Conservation (phyloP, 306 rosid genomes). For the Lotus japonicus region DNA sequence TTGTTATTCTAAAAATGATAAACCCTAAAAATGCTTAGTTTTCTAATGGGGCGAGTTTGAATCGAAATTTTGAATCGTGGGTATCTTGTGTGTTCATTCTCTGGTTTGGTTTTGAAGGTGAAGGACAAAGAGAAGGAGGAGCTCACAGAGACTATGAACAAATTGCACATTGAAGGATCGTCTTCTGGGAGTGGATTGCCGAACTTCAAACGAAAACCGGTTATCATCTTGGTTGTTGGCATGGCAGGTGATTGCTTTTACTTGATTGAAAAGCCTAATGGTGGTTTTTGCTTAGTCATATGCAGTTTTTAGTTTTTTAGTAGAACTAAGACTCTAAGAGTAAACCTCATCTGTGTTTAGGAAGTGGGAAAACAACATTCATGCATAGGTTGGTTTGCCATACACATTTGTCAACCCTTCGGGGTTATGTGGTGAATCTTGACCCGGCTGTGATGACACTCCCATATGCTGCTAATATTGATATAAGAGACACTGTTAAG, state of each 20-base stretch:
- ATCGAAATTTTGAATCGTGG: background rate
- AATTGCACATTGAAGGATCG: slow-evolving; percentile 57
- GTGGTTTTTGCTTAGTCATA: background rate
- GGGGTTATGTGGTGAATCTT: slow-evolving; percentile 83
- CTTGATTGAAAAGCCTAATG: background rate
- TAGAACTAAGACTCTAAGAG: background rate
- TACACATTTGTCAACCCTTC: slow-evolving; percentile 43
- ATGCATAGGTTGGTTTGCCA: slow-evolving; percentile 73
- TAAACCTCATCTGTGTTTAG: slow-evolving; percentile 34
- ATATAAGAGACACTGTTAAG: slow-evolving; percentile 86
- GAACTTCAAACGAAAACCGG: slow-evolving; percentile 67
- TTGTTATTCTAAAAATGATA: background rate
- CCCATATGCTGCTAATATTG: slow-evolving; percentile 75
- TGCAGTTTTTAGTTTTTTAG: background rate
- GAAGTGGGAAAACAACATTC: slow-evolving; percentile 89
- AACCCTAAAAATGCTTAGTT: background rate
- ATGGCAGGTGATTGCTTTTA: slow-evolving; percentile 65
- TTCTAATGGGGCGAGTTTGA: background rate
- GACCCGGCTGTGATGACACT: slow-evolving; percentile 91
- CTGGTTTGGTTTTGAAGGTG: slow-evolving; percentile 28
- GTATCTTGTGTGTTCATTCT: slow-evolving; percentile 2
- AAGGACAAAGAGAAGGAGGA: slow-evolving; percentile 50
- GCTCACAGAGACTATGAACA: slow-evolving; percentile 52
- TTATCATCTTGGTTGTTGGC: slow-evolving; percentile 78
- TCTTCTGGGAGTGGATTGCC: slow-evolving; percentile 42